Evolutionary conservation across 257 asterid genomes (phyloP), one percentile per base, ranked within the genome.

Genomic region (Penstemon eatonii): DNA sequence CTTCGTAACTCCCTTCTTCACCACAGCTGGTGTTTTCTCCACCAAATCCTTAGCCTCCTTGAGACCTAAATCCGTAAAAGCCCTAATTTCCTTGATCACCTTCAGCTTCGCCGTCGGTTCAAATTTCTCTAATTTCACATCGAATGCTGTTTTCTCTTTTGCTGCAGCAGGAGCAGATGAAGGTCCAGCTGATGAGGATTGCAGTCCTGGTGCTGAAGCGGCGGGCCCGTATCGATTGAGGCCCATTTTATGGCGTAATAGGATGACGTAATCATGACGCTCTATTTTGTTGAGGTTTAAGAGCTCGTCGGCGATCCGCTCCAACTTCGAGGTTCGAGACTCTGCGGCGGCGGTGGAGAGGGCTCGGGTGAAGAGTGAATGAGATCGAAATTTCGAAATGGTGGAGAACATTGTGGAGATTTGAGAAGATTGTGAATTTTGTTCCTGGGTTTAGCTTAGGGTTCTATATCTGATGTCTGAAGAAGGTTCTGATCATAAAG

Each of bases 281-380:
- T 92, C 98, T 75, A 89, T 64, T 79, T 82, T 89, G 72, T 78
- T 84, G 65, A 92, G 92, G 74, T 66, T 66, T 59, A 92, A 57
- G 61, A 89, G 92, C 64, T 82, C 86, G 76, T 81, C 86, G 55
- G 98, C 94, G 56, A 92, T 87, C 25, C 92, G 92, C 55, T 89
- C 94, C 33, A 92, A 88, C 73, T 89, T 92, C 8, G 77, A 82
- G 63, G 86, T 80, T 36, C 78, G 86, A 43, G 75, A 50, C 51
- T 71, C 87, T 11, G 73, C 44, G 41, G 86, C 74, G 10, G 85
- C 76, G 11, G 93, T 78, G 78, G 79, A 70, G 73, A 89, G 80
- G 43, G 75, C 62, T 19, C 80, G 73, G 4, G 76, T 13, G 46
- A 85, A 62, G 76, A 74, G 63, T 49, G n/a, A n/a, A n/a, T n/a